Conservation (phyloP, 345 rosid genomes). For the Combretum micranthum region DNA sequence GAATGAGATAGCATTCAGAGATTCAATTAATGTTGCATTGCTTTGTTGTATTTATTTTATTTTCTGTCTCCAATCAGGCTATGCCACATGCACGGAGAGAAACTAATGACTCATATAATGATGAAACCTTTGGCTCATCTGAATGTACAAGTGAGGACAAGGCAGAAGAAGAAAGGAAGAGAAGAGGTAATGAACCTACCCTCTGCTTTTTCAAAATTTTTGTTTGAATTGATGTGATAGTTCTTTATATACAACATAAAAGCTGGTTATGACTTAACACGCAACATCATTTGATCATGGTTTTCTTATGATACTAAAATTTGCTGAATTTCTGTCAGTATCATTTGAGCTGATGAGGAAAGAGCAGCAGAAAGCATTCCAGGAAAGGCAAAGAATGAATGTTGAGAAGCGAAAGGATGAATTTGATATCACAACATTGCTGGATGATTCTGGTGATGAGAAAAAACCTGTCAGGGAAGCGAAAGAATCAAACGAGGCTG, state of each 20-base stretch:
- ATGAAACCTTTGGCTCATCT: conserved; percentile 94
- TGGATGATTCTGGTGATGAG: conserved; percentile 59
- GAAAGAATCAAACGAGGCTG: conserved; percentile 33
- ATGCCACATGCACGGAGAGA: conserved; percentile 60
- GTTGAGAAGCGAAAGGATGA: conserved; percentile 49
- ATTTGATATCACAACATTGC: conserved; percentile 56
- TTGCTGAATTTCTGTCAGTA: conserved; percentile 36
- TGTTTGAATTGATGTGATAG: background rate
- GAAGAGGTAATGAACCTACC: conserved; percentile 62
- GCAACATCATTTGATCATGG: too few relatives aligned
- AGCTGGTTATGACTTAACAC: too few relatives aligned
- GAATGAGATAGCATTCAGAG: background rate
- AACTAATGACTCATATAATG: conserved; percentile 60
- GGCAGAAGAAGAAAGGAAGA: conserved; percentile 92
- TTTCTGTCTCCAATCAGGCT: conserved; percentile 44
- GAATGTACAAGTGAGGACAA: conserved; percentile 70
- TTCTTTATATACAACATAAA: too few relatives aligned
- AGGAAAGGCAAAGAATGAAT: conserved; percentile 66
- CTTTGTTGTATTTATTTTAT: background rate
- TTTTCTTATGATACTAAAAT: conserved; percentile 8
- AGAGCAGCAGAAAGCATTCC: conserved; percentile 81
- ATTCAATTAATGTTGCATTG: background rate
- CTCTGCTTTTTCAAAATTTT: conserved; percentile 1
- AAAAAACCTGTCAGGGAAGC: conserved; percentile 32
- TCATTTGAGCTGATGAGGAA: conserved; percentile 94